These are phyloP conservation scores for Sporothrix sp. DNA, from an alignment of 2,329 filamentous ascomycete genomes.

Conservation along the genomic window DNA sequence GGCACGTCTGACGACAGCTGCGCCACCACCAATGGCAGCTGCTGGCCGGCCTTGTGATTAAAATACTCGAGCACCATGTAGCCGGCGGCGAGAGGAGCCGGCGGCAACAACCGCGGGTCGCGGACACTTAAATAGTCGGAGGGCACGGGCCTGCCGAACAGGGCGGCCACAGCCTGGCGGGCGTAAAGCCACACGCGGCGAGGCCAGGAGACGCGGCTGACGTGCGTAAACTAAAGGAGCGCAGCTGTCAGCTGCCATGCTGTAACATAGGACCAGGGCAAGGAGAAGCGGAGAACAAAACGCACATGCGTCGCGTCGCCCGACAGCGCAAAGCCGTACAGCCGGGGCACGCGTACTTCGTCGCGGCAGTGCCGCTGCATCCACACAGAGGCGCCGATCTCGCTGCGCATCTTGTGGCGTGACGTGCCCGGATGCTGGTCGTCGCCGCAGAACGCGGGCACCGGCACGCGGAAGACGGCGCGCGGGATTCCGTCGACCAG, in stretches of 20 bases:
- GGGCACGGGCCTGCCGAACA: neutral
- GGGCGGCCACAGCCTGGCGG: neutral
- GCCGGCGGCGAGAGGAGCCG: slow-evolving; percentile 9
- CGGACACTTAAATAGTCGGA: slow-evolving; percentile 4
- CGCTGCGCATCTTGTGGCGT: slow-evolving; percentile 30
- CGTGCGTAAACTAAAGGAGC: slow-evolving; percentile 6
- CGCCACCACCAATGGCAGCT: slow-evolving; percentile 24
- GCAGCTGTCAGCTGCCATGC: neutral
- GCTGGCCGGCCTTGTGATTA: slow-evolving; percentile 18
- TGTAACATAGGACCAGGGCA: too few relatives aligned
- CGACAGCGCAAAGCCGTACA: slow-evolving; percentile 16
- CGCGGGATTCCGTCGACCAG: neutral
- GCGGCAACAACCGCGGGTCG: slow-evolving; percentile 6
- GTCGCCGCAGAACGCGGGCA: slow-evolving; percentile 21
- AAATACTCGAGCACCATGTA: slow-evolving; percentile 24
- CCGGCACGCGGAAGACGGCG: slow-evolving; percentile 23
- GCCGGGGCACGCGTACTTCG: slow-evolving; percentile 27
- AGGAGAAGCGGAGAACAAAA: too few relatives aligned
- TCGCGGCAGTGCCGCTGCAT: slow-evolving; percentile 28
- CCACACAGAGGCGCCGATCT: slow-evolving; percentile 32
- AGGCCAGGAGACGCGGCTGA: neutral
- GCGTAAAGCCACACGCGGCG: neutral
- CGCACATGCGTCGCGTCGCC: neutral
- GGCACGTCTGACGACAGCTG: too few relatives aligned
- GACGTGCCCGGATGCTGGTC: slow-evolving; percentile 26